Base-by-base conservation (phyloP, 2,329 filamentous ascomycete species). In the Ceratocystis variospora region DNA sequence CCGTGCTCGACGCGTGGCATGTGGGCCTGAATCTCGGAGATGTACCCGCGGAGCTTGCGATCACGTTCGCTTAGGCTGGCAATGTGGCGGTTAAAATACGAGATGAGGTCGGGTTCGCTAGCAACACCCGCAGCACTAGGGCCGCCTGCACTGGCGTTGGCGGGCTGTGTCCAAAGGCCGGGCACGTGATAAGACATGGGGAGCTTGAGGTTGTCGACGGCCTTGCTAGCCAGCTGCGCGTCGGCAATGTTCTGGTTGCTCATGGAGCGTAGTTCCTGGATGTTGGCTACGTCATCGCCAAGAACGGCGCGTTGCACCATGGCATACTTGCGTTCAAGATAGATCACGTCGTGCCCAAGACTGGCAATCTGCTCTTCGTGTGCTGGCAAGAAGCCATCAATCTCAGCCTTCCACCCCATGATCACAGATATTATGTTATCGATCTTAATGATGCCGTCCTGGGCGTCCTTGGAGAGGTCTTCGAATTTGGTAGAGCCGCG, bases 401-500 rank as follows among this genome's bases (percentile, higher is more conserved):
- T 86, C 70, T 95, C 84, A 70, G 88, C 84, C 73, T 89, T 87
- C 75, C 87, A 87, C 67, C 82, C 81, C 72, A 96, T 91, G 73
- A 94, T 90, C 65, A 82, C 81, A 71, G 90, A 84, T 71, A 99
- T 93, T 70, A 87, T 84, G 67, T 83, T 83, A 75, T 99, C 93
- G 69, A 96, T 84, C 8, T 80, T 77, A 69, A 89, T 84, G 69
- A 99, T 88, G 70, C 90, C 79, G 69, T 85, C 83, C 73, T 96
- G 90, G 17, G 96, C 79, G 37, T 89, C 85, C 70, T 93, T 88
- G 68, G 89, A 85, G 33, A 96, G 86, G 75, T 96, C 93, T 73
- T 91, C 90, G 78, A 94, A 96, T 69, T 94, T 89, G 2, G 91
- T 96, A 0, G 92, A 96, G 17, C 88, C 87, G 64, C 90, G 85